These are phyloP conservation scores for Asterochloris sp. DNA, from an alignment of 139 green algal species.

Conservation along the genomic window DNA sequence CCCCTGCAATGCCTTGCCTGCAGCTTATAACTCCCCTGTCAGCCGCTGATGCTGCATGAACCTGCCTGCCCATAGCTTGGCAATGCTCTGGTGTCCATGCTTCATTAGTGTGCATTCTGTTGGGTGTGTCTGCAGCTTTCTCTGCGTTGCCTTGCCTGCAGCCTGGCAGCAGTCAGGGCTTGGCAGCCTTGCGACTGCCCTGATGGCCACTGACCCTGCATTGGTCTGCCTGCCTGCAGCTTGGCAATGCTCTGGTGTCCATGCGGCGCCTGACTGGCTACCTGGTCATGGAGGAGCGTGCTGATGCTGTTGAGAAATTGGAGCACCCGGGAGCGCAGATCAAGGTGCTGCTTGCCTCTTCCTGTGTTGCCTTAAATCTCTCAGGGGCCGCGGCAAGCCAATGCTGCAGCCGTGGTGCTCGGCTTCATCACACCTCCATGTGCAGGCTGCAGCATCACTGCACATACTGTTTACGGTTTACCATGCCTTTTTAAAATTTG, in stretches of 20 bases:
- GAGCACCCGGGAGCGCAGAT: background rate
- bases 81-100: conserved; percentile 53
- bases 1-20: background rate
- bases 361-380: no score
- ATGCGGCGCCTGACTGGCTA: conserved; percentile 46
- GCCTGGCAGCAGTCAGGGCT: no score
- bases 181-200: background rate
- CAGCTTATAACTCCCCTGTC: background rate
- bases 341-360: no score
- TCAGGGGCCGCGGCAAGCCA: no score
- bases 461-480: no score
- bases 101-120: no score
- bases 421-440: no score
- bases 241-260: conserved; percentile 52
- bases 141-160: background rate
- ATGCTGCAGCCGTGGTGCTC: no score
- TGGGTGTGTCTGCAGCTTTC: background rate
- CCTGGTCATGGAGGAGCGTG: conserved; percentile 49
- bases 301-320: conserved; percentile 33
- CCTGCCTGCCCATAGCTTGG: conserved; percentile 43
- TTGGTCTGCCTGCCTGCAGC: conserved; percentile 25
- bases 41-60: background rate
- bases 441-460: no score
- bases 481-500: no score
- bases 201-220: background rate